phyloP scores from a whole-genome alignment of 2,329 filamentous ascomycete species.

The Pseudocercospora cruenta region DNA sequence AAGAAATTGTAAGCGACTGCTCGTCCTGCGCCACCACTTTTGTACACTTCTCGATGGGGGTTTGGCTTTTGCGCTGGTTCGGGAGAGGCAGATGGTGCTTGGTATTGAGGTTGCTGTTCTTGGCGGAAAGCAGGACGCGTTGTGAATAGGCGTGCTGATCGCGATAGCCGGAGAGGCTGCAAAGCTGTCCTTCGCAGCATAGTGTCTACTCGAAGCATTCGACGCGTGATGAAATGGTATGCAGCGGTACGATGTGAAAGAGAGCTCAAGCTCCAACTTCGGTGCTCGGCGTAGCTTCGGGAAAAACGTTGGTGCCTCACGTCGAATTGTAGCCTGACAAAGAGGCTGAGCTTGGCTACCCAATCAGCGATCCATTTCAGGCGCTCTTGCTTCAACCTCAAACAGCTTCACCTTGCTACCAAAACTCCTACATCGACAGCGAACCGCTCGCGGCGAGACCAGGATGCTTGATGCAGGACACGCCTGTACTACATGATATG shows the following conservation, averaged over 20 bases:
- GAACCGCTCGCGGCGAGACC: not conserved
- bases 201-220: not conserved
- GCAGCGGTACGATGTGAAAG: not conserved
- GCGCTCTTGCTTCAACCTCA: not conserved
- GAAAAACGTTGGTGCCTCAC: not conserved
- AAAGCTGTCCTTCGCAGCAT: constrained; percentile 4
- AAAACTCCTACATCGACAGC: constrained; percentile 3
- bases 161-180: not conserved
- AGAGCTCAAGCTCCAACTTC: not conserved
- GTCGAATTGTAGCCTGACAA: not conserved
- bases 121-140: not conserved
- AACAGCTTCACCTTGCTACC: not conserved
- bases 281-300: too few relatives aligned
- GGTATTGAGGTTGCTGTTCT: constrained; percentile 22
- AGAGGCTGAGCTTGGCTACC: not conserved
- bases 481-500: not conserved
- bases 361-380: not conserved
- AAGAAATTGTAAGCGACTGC: constrained; percentile 75
- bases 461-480: not conserved
- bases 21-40: constrained; percentile 64
- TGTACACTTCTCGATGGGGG: constrained; percentile 65
- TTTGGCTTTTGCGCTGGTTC: constrained; percentile 25
- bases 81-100: constrained; percentile 26
- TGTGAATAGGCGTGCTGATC: constrained; percentile 4
- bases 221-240: not conserved